Conservation (phyloP, 371 early-diverging fungal species). For the Caulochytrium protostelioides region DNA sequence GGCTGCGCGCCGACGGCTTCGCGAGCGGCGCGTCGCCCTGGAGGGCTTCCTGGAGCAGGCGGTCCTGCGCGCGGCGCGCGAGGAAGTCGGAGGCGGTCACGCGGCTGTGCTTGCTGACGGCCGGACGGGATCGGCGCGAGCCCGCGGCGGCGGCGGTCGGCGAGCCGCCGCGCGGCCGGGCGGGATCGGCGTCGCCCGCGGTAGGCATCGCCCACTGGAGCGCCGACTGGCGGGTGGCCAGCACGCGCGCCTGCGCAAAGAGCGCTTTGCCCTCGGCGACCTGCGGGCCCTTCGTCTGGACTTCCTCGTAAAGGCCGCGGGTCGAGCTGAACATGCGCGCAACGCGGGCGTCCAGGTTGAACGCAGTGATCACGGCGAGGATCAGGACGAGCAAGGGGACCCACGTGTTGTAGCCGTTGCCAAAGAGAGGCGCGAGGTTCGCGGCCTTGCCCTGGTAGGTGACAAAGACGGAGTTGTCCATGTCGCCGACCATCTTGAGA, state of each 20-base stretch:
- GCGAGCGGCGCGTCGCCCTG: too few species aligned
- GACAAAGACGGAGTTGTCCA: slow-evolving; percentile 19
- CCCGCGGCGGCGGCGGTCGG: too few species aligned
- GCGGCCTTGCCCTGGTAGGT: slow-evolving; percentile 27
- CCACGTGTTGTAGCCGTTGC: slow-evolving; percentile 63
- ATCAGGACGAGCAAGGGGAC: slow-evolving; percentile 63
- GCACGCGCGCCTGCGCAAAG: slow-evolving; percentile 5
- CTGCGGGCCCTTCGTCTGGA: slow-evolving; percentile 20
- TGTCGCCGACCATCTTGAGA: slow-evolving; percentile 41
- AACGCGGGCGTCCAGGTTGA: slow-evolving; percentile 58
- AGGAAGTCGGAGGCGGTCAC: too few species aligned
- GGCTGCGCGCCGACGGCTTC: too few species aligned
- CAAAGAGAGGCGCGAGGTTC: slow-evolving; percentile 69
- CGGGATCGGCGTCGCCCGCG: too few species aligned
- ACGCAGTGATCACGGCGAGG: slow-evolving; percentile 43
- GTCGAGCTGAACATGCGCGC: slow-evolving; percentile 39
- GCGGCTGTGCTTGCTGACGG: too few species aligned
- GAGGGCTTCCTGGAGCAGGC: too few species aligned
- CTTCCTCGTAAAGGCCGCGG: slow-evolving; percentile 35
- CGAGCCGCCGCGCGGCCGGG: too few species aligned
- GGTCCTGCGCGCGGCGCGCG: too few species aligned
- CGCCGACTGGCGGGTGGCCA: too few species aligned
- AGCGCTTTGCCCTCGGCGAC: slow-evolving; percentile 23
- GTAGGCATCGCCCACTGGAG: too few species aligned
- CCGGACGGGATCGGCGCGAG: too few species aligned